Evolutionary conservation across 2,329 filamentous ascomycete species (phyloP), one percentile per base, ranked within the genome.

Genomic region (Ceratocystis eucalypticola): DNA sequence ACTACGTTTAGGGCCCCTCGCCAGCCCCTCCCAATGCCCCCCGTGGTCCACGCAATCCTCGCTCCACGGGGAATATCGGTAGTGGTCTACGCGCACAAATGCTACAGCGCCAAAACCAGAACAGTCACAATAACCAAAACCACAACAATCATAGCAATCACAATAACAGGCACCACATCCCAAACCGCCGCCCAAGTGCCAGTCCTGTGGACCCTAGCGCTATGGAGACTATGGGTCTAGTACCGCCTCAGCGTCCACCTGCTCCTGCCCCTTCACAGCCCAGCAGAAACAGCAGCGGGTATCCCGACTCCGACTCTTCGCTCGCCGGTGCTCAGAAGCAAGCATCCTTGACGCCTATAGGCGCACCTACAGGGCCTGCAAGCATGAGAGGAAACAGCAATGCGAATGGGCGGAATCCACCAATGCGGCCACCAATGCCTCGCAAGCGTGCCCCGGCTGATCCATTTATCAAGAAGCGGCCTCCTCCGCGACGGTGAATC

Each of bases 141-240:
- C 22, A 25, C 22, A 25, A 25, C 22, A 25, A 25, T 25, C 22
- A 48, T n/a, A 44, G 59, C 1, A 61, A 37, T 45, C 28, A 61
- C 20, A 53, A 20, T 10, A 45, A 17, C 64, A 63, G 46, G 65
- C 33, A 48, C 3, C 41, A 33, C 12, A 46, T 41, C 48, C 10
- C 20, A 4, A 25, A 53, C 48, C 48, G 48, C 25, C 48, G 10
- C 48, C 22, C 48, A 15, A 53, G 48, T 15, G 22, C 48, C 22
- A 20, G 48, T 15, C 62, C 74, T 7, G 73, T 71, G 7, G 80
- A 83, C 65, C 80, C 80, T 1, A 80, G 80, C 1, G 80, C 80
- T 20, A 80, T 82, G 79, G 77, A 79, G 66, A 77, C 80, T 22
- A 73, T 82, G 59, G 80, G 80, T 5, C 72, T 83, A 69, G 74